Percentiles rank a stretch among this genome's conserved stretches.
phyloP scores from a whole-genome alignment of 2,329 filamentous ascomycete species.

The Tetracladium maxilliforme region DNA sequence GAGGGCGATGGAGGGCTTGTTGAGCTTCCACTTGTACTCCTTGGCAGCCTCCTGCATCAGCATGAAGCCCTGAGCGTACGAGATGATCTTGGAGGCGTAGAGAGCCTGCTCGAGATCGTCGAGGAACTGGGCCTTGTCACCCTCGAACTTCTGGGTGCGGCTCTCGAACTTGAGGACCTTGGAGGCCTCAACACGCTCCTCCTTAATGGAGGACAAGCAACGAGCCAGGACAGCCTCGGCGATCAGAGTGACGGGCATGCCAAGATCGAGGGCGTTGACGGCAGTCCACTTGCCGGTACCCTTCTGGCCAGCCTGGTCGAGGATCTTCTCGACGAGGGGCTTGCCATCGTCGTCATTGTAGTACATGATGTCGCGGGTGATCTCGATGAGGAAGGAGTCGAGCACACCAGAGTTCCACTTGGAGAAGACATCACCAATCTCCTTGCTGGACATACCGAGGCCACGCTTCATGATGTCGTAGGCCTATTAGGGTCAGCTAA shows the following conservation, averaged over 20 bases:
- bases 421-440: conserved; percentile 87
- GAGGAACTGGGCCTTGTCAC: conserved; percentile 86
- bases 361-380: conserved; percentile 97
- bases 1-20: conserved; percentile 98
- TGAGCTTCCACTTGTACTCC: conserved; percentile 96
- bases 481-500: conserved; percentile 41
- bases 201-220: conserved; percentile 89
- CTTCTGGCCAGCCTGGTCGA: conserved; percentile 97
- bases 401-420: conserved; percentile 98
- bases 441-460: conserved; percentile 75
- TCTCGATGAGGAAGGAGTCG: conserved; percentile 98
- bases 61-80: conserved; percentile 99
- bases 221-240: conserved; percentile 93
- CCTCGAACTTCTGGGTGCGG: conserved; percentile 67
- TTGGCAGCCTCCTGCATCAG: conserved; percentile 97
- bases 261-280: conserved; percentile 95
- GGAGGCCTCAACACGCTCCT: conserved; percentile 74
- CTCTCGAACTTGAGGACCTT: conserved; percentile 60
- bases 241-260: conserved; percentile 96
- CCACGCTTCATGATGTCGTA: conserved; percentile 99
- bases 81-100: conserved; percentile 99
- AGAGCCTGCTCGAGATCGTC: conserved; percentile 97
- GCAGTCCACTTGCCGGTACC: conserved; percentile 99
- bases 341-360: conserved; percentile 91
- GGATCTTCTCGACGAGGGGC: conserved; percentile 93